Evolutionary conservation across 176 grass and related monocot species (phyloP).

Genomic region (Themeda triandra): DNA sequence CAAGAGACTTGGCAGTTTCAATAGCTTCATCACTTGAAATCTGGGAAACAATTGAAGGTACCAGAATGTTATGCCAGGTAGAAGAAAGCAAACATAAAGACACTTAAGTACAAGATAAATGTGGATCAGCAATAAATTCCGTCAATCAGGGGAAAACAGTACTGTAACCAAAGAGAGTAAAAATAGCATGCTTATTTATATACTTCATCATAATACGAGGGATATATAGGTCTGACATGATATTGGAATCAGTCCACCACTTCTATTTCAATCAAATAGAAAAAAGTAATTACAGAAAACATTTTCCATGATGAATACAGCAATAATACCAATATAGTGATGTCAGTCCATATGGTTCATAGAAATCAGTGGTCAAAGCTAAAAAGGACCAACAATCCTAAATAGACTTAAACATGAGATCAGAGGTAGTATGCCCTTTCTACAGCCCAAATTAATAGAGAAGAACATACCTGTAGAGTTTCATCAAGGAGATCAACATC

Average conservation of each 20-base stretch:
- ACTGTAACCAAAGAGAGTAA: background rate
- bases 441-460: background rate
- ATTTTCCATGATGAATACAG: background rate
- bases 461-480: slow-evolving; percentile 49
- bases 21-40: slow-evolving; percentile 88
- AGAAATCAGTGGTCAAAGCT: background rate
- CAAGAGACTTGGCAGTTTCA: slow-evolving; percentile 70
- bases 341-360: background rate
- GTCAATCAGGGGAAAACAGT: background rate
- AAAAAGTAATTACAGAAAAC: background rate
- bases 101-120: background rate
- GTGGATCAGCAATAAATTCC: background rate
- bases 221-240: background rate
- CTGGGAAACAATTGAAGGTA: slow-evolving; percentile 36
- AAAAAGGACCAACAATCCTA: background rate
- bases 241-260: background rate
- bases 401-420: background rate
- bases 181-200: background rate
- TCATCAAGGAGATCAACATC: slow-evolving; percentile 72
- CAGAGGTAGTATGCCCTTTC: background rate
- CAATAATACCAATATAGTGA: background rate
- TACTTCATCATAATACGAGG: background rate
- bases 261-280: background rate
- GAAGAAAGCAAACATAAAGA: background rate
- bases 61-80: slow-evolving; percentile 3